Percentiles rank a stretch among this genome's conserved stretches.
phyloP scores from a whole-genome alignment of 1,139 yeast genomes.

The Candida sp. region DNA sequence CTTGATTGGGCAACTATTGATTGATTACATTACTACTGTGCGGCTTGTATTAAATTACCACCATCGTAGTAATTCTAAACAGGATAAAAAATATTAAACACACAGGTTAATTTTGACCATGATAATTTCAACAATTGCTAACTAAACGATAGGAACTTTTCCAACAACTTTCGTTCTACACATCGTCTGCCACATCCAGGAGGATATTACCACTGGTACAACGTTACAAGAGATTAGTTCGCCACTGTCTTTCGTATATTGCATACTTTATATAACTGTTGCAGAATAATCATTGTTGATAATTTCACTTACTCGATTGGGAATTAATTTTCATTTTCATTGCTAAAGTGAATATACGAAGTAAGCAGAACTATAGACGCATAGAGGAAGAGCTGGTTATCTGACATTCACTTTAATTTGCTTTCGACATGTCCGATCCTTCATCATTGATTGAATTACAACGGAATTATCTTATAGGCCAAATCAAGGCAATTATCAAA shows the following conservation, averaged over 20 bases:
- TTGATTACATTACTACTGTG: neutral
- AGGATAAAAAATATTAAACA: neutral
- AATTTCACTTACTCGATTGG: neutral
- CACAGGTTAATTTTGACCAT: neutral
- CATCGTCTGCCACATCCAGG: too few species aligned
- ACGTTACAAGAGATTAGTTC: neutral
- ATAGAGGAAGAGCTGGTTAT: neutral
- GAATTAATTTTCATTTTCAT: neutral
- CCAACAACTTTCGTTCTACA: too few species aligned
- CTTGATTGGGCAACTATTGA: too few species aligned
- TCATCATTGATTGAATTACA: conserved; percentile 33
- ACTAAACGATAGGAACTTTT: too few species aligned
- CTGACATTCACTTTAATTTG: too few species aligned
- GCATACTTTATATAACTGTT: neutral
- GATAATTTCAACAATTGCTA: too few species aligned
- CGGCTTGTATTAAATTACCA: neutral
- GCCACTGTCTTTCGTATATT: neutral
- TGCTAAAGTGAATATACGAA: neutral
- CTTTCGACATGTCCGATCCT: conserved; percentile 17
- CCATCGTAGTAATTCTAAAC: neutral
- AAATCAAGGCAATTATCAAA: conserved; percentile 29
- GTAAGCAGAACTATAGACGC: neutral
- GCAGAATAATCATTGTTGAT: neutral
- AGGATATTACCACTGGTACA: neutral
- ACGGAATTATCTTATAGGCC: conserved; percentile 30